phyloP scores from a whole-genome alignment of 352 stramenopile genomes.

The Phytophthora sansomeana region DNA sequence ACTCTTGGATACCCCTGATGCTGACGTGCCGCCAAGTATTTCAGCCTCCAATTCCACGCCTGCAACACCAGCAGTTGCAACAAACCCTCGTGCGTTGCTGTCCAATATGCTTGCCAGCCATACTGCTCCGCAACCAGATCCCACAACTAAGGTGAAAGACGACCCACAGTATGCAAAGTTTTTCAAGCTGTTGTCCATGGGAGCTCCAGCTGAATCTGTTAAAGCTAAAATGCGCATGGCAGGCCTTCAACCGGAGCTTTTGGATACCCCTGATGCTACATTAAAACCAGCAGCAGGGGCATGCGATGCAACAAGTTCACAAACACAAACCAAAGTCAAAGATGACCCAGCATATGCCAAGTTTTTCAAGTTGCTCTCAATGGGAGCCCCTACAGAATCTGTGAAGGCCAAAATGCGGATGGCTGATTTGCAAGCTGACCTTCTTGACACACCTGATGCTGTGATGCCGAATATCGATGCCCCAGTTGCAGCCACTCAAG shows the following conservation, averaged over 20 bases:
- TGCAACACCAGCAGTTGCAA: conserved; percentile 1
- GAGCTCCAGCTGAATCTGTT: conserved; percentile 59
- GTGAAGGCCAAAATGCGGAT: conserved; percentile 74
- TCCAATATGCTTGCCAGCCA: conserved; percentile 23
- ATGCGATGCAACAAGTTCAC: not conserved
- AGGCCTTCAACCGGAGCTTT: conserved; percentile 79
- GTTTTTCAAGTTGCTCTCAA: conserved; percentile 79
- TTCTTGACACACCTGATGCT: conserved; percentile 79
- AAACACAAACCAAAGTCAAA: conserved; percentile 56
- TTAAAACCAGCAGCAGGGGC: conserved; percentile 24
- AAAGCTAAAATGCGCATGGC: conserved; percentile 78
- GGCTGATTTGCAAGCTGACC: conserved; percentile 57
- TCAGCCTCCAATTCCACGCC: not conserved
- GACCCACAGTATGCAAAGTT: conserved; percentile 72
- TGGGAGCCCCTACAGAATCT: conserved; percentile 57
- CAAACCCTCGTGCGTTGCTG: conserved; percentile 21
- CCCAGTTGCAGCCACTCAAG: conserved; percentile 3
- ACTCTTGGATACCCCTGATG: conserved; percentile 70
- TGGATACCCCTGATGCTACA: conserved; percentile 63
- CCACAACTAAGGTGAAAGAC: conserved; percentile 53
- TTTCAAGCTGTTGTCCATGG: conserved; percentile 74
- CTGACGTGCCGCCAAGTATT: conserved; percentile 38
- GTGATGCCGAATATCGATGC: conserved; percentile 27
- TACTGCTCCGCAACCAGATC: conserved; percentile 4
- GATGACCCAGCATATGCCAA: conserved; percentile 69